Conservation (phyloP, 805 yeast species). For the Saccharomycopsis selenospora region DNA sequence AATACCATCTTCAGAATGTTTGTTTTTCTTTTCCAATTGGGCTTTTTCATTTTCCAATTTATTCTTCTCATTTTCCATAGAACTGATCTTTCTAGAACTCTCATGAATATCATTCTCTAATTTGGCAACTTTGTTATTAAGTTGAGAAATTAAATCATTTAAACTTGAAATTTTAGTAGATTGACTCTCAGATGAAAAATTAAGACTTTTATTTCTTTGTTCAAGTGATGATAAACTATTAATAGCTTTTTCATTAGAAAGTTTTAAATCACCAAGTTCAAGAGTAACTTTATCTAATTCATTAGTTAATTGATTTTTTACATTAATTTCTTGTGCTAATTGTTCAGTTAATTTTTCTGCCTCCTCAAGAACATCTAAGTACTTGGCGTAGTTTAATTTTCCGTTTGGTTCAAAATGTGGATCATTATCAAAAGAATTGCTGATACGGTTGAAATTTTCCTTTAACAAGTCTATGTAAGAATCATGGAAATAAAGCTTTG, state of each 20-base stretch:
- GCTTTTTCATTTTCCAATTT: conserved; percentile 26
- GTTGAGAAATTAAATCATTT: conserved; percentile 9
- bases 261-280: conserved; percentile 27
- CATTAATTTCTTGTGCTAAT: conserved; percentile 20
- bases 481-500: conserved; percentile 66
- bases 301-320: conserved; percentile 30
- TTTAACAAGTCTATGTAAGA: conserved; percentile 51
- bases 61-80: conserved; percentile 22
- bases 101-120: conserved; percentile 17
- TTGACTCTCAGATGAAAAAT: conserved; percentile 2
- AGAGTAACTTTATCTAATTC: conserved; percentile 30
- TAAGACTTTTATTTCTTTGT: conserved; percentile 10
- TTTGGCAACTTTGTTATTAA: conserved; percentile 14
- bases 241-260: conserved; percentile 6
- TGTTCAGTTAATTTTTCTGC: conserved; percentile 30
- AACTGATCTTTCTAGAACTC: conserved; percentile 14
- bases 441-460: conserved; percentile 63
- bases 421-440: conserved; percentile 62
- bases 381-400: conserved; percentile 55
- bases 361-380: conserved; percentile 32
- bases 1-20: conserved; percentile 76
- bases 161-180: conserved; percentile 7
- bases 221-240: conserved; percentile 16
- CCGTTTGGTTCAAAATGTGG: conserved; percentile 68
- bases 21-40: conserved; percentile 33